Evolutionary conservation across 1,284 basidiomycete genomes (phyloP), one percentile per base, ranked within the genome.

Genomic region (Irpex sp.): DNA sequence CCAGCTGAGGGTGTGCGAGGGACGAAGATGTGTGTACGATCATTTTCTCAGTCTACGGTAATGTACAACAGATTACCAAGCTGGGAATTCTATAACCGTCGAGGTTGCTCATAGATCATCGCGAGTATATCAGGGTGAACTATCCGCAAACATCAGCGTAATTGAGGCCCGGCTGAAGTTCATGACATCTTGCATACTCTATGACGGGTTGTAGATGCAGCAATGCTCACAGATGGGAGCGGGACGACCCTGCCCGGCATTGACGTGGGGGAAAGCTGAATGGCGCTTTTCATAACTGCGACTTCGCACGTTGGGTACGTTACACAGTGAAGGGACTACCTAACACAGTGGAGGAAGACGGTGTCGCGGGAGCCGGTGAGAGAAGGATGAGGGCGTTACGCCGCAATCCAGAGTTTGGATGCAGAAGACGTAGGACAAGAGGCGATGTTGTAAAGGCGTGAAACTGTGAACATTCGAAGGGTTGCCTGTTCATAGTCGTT

Each of bases 1-100:
- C 92, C 11, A 93, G 91, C 73, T 96, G 68, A 80, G 73, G 36
- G 13, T 17, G 26, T 26, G 26, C 26, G 26, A 9, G 34, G 54
- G 54, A 8, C 9, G 17, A 52, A 13, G 49, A 52, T 26, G 21
- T 17, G 17, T 15, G 9, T 26, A 56, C 54, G 8, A 26, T 44
- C n/a, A 34, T 9, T 15, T 56, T 8, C 13, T 11, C 11, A 34
- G 5, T 8, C 54, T 36, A 13, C 31, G 34, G 54, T 15, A 56
- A 8, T 56, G 54, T 56, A 56, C 54, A 56, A 36, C 54, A 36
- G 11, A 8, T 36, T 36, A 34, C 31, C 11, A 9, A 51, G 19
- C 7, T 19, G 17, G 11, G 17, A 51, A 8, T 51, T 19, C 13
- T 2, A 51, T 21, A 17, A 51, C 17, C 49, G 17, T 51, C 17